Percentiles rank a stretch among this genome's conserved stretches.
These are phyloP conservation scores for Collybiopsis confluens DNA, from an alignment of 768 basidiomycete species.

Conservation along the genomic window DNA sequence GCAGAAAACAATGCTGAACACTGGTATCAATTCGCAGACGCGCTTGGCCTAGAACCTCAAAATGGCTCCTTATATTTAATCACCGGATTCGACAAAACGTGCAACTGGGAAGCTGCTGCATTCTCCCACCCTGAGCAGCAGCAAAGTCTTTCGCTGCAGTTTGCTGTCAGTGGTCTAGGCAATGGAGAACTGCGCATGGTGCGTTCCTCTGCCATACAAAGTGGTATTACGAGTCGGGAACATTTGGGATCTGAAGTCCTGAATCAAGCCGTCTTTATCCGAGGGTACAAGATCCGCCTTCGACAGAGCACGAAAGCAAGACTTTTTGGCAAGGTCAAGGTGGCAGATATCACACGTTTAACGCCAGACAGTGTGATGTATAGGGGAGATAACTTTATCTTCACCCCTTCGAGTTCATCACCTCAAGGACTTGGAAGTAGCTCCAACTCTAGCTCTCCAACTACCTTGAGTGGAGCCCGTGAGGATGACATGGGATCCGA, in stretches of 20 bases:
- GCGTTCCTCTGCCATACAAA: neutral
- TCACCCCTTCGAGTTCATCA: no score
- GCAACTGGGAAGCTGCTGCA: neutral
- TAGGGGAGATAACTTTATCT: neutral
- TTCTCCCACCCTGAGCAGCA: neutral
- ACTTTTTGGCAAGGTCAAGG: neutral
- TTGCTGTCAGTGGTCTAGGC: neutral
- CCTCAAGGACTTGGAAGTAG: no score
- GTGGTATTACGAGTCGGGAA: neutral
- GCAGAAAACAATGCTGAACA: constrained; percentile 11
- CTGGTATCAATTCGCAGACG: constrained; percentile 22
- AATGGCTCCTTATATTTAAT: neutral
- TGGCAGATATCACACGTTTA: neutral
- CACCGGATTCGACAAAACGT: neutral
- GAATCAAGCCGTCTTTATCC: neutral
- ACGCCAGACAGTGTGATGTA: neutral
- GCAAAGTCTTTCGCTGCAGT: neutral
- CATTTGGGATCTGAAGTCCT: neutral
- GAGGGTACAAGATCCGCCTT: neutral
- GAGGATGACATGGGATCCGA: neutral
- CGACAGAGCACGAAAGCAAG: neutral
- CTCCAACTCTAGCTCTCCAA: neutral
- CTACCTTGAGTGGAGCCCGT: neutral
- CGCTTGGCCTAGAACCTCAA: neutral
- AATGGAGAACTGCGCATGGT: neutral